Evolutionary conservation across 306 rosid genomes (phyloP).

Genomic region (Dryas octopetala): DNA sequence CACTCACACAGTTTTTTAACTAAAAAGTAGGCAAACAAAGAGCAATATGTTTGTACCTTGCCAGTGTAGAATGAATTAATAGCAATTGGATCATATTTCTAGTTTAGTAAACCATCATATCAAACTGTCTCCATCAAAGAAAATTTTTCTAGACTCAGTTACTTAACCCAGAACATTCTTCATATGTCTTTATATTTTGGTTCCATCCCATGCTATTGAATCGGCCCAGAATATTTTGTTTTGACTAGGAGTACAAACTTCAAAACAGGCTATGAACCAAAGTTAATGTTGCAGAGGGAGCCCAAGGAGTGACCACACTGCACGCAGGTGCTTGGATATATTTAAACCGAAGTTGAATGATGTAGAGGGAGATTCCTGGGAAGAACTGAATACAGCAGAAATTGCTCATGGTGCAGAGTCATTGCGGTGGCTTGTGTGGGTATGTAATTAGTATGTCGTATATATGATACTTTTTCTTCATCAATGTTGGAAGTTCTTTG

Average conservation of each 20-base stretch:
- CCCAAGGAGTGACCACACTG: conserved; percentile 69
- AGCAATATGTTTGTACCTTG: neutral
- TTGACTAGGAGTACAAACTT: conserved; percentile 55
- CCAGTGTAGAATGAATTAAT: neutral
- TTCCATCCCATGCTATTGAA: conserved; percentile 12
- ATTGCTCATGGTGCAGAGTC: conserved; percentile 67
- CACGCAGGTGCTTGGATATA: conserved; percentile 72
- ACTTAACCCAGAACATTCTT: neutral
- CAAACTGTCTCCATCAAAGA: neutral
- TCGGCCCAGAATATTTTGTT: conserved; percentile 21
- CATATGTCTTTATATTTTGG: neutral
- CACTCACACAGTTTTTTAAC: too few species aligned
- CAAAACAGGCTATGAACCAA: conserved; percentile 67
- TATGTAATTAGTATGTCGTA: conserved; percentile 25
- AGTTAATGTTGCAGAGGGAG: conserved; percentile 85
- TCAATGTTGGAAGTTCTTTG: neutral
- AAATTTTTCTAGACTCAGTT: neutral
- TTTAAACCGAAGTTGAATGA: conserved; percentile 74
- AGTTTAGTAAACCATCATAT: neutral
- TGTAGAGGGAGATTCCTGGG: conserved; percentile 89
- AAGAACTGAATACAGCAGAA: conserved; percentile 71
- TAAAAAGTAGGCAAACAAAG: neutral
- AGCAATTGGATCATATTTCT: neutral
- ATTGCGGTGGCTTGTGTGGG: conserved; percentile 92
- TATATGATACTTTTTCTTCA: neutral